Conservation (phyloP, 345 rosid genomes). For the Salix caprea region DNA sequence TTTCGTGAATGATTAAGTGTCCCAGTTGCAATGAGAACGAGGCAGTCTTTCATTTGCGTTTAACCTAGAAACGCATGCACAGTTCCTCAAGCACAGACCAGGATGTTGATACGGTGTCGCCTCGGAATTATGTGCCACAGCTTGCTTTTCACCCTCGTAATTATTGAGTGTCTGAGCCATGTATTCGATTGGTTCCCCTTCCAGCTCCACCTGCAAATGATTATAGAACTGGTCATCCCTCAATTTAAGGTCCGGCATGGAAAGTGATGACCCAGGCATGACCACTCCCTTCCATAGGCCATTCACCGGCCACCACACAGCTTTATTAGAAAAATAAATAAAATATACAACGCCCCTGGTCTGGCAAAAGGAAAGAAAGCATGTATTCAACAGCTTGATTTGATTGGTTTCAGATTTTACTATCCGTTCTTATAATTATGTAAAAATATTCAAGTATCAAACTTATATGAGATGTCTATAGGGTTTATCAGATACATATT, state of each 20-base stretch:
- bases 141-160: neutral
- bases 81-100: neutral
- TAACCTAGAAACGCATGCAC: neutral
- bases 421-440: neutral
- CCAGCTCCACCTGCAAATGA: neutral
- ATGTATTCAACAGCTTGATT: no score
- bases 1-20: conserved; percentile 1
- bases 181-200: neutral
- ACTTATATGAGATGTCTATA: no score
- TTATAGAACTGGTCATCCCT: neutral
- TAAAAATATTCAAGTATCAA: neutral
- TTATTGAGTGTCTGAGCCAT: neutral
- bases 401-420: neutral
- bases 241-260: neutral
- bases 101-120: neutral
- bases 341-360: no score
- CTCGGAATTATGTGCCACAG: neutral
- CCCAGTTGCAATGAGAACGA: neutral
- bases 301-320: neutral
- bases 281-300: neutral
- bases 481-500: no score
- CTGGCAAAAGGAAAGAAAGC: no score
- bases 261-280: neutral
- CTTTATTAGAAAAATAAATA: no score
- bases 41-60: neutral